Conservation (phyloP, 257 asterid genomes). For the Cordia subcordata region DNA sequence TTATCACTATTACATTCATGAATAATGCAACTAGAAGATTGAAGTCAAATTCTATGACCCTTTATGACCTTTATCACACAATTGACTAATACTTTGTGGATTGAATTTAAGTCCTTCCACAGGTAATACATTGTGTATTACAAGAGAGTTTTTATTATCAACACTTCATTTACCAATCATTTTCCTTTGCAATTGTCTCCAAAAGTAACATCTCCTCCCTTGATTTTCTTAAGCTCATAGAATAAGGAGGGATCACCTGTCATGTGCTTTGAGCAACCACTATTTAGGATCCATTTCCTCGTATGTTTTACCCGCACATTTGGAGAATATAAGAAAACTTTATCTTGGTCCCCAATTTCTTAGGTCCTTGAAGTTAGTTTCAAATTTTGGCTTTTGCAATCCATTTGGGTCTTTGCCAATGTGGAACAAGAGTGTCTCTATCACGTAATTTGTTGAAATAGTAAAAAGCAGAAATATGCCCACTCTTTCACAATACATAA, state of each 20-base stretch:
- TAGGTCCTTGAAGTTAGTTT: too few species aligned
- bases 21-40: neutral
- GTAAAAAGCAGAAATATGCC: too few species aligned
- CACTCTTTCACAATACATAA: too few species aligned
- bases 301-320: neutral
- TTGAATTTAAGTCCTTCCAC: neutral
- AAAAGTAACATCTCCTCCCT: neutral
- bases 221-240: neutral
- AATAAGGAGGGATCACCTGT: neutral
- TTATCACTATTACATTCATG: too few species aligned
- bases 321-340: too few species aligned
- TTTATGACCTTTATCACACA: neutral
- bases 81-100: neutral
- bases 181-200: neutral
- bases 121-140: neutral
- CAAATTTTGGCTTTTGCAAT: too few species aligned
- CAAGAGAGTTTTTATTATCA: neutral
- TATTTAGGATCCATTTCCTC: neutral
- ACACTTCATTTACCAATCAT: neutral
- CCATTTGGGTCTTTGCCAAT: too few species aligned
- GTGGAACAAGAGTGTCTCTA: too few species aligned
- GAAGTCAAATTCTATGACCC: too few species aligned
- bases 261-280: neutral
- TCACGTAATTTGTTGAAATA: too few species aligned
- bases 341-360: too few species aligned